A percentile compares a stretch with the other conserved stretches of the same genome.
Evolutionary conservation across 169 alveolate genomes (phyloP).

Genomic region (Hepatocystis sp.): DNA sequence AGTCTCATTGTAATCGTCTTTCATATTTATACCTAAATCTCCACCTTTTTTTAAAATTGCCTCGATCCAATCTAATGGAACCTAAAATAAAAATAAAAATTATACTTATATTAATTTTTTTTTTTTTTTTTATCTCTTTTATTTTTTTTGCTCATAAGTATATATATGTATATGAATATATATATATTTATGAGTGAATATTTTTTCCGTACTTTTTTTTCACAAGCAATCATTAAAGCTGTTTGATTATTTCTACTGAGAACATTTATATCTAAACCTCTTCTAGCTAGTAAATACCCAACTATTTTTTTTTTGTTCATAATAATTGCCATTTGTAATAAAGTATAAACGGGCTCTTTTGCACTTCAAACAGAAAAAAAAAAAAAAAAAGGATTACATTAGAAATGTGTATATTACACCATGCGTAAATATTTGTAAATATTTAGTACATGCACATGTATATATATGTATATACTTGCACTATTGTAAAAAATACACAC

Average conservation of each 20-base stretch:
- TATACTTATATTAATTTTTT: not conserved
- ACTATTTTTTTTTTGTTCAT: conserved; percentile 53
- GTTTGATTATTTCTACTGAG: conserved; percentile 71
- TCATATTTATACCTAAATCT: conserved; percentile 65
- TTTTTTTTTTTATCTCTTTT: not conserved
- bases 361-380: conserved; percentile 23
- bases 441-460: no score
- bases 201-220: conserved; percentile 20
- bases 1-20: conserved; percentile 58
- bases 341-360: conserved; percentile 60
- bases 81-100: conserved; percentile 15
- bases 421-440: no score
- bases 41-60: conserved; percentile 73
- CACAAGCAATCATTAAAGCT: conserved; percentile 74
- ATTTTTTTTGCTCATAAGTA: not conserved
- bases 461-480: not conserved
- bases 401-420: not conserved
- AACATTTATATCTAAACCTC: conserved; percentile 69
- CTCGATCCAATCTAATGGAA: conserved; percentile 72
- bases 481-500: not conserved
- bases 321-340: conserved; percentile 68
- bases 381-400: not conserved
- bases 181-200: not conserved
- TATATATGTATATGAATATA: no score
- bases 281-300: conserved; percentile 66